Evolutionary conservation across 805 yeast species (phyloP).

Genomic region (Spathaspora arborariae): DNA sequence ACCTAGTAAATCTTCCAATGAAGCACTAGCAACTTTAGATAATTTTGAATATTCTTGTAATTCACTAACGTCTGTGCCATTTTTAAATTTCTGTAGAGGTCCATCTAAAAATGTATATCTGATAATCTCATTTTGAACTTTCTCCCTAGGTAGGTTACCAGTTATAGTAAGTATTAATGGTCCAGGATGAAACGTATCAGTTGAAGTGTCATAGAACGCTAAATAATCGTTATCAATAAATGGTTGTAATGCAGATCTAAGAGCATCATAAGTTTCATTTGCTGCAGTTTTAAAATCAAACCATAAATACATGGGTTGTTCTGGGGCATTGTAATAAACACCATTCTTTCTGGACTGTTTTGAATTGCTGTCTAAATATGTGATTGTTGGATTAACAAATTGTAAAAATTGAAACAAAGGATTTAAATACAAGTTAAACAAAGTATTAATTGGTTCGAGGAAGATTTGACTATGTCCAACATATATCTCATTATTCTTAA

Average conservation of each 20-base stretch:
- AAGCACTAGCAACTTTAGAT: slow-evolving; percentile 42
- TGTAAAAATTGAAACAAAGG: slow-evolving; percentile 49
- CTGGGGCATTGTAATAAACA: slow-evolving; percentile 41
- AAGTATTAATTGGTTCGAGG: slow-evolving; percentile 43
- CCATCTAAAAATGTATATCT: slow-evolving; percentile 53
- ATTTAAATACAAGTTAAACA: slow-evolving; percentile 48
- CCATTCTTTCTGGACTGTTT: slow-evolving; percentile 23
- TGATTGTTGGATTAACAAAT: slow-evolving; percentile 39
- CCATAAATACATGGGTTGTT: slow-evolving; percentile 54
- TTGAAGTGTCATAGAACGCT: slow-evolving; percentile 41
- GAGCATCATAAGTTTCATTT: slow-evolving; percentile 39
- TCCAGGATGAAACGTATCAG: slow-evolving; percentile 36
- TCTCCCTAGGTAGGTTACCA: slow-evolving; percentile 55
- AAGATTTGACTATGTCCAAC: slow-evolving; percentile 60
- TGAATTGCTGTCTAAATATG: not conserved
- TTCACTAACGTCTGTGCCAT: slow-evolving; percentile 18
- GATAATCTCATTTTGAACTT: slow-evolving; percentile 17
- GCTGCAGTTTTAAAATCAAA: slow-evolving; percentile 63
- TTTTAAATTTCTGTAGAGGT: slow-evolving; percentile 35
- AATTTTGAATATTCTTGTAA: slow-evolving; percentile 21
- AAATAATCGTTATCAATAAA: slow-evolving; percentile 48
- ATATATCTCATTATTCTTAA: slow-evolving; percentile 36
- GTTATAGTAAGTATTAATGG: slow-evolving; percentile 65
- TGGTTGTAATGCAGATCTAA: slow-evolving; percentile 44
- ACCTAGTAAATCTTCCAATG: slow-evolving; percentile 32